phyloP scores from a whole-genome alignment of 139 green algal genomes.

The Micractinium conductrix region DNA sequence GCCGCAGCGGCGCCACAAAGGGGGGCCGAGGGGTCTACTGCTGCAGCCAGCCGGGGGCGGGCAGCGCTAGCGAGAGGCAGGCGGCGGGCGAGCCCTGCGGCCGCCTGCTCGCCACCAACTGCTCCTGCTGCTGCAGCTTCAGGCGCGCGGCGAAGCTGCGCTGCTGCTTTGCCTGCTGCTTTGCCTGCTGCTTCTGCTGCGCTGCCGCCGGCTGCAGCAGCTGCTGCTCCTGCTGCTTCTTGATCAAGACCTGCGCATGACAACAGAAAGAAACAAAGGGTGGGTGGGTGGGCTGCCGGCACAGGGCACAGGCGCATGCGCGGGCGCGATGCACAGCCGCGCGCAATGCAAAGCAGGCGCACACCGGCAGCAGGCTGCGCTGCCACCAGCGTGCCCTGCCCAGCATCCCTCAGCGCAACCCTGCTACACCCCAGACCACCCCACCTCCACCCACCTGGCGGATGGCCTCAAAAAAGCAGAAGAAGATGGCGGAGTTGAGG shows the following conservation, averaged over 20 bases:
- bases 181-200: not conserved
- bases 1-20: not conserved
- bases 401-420: not conserved
- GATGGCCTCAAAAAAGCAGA: conserved; percentile 91
- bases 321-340: not conserved
- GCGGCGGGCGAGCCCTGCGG: conserved; percentile 35
- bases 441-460: conserved; percentile 25
- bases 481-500: conserved; percentile 94
- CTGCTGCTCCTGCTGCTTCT: conserved; percentile 32
- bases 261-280: not conserved
- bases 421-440: not conserved
- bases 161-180: conserved; percentile 3
- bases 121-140: not conserved
- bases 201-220: not conserved
- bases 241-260: conserved; percentile 24
- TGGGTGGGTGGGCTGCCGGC: not conserved
- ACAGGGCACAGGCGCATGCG: not conserved
- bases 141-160: not conserved
- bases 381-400: not conserved
- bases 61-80: conserved; percentile 49
- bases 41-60: conserved; percentile 5
- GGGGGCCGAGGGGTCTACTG: conserved; percentile 6
- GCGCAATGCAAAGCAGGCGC: not conserved
- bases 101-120: not conserved
- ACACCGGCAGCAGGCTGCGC: not conserved